Evolutionary conservation across 31 red algal genomes (phyloP), one percentile per base, ranked within the genome.

Genomic region (Asparagopsis taxiformis): DNA sequence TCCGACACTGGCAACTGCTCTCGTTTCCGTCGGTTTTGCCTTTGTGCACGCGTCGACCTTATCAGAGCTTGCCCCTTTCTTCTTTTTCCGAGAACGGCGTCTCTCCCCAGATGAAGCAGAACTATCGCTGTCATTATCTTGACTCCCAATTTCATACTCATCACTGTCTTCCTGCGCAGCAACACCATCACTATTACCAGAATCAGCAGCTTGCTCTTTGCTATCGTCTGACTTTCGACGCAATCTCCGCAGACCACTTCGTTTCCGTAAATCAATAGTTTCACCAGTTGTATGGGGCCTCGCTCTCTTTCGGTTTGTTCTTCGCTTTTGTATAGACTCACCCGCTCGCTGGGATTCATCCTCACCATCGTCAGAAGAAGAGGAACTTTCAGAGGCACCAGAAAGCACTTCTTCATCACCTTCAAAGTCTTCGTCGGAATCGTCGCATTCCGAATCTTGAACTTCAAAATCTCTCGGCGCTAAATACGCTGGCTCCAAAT

Each of bases 381-480:
- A 77, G 52, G 38, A 54, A 32, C 70, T 70, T 46, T 63, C 65
- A 1, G 65, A 74, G 2, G 31, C 68, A 50, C 68, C 72, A 25
- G 54, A 58, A 21, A 51, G 43, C 22, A 37, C 9, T 23, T 31
- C 46, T n/a, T 60, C 85, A 50, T 70, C 55, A 16, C 73, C 74
- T 15, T 89, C 67, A 72, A 89, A 89, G 54, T 89, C 85, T 62
- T 55, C 74, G 31, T 89, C 85, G 17, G 85, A 89, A 32, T 80
- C 85, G 31, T 73, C 85, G 59, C 28, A 59, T 1, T 89, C 85
- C 3, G 85, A 80, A 68, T 89, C 85, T 38, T 55, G 69, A 55
- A 79, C 85, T 68, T 65, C 85, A 80, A 89, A 89, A 65, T 89
- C 85, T 28, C 75, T 24, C 23, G 68, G 62, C 21, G 72, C 55